phyloP scores from a whole-genome alignment of 2,329 filamentous ascomycete species.

The Fusarium nygamai region DNA sequence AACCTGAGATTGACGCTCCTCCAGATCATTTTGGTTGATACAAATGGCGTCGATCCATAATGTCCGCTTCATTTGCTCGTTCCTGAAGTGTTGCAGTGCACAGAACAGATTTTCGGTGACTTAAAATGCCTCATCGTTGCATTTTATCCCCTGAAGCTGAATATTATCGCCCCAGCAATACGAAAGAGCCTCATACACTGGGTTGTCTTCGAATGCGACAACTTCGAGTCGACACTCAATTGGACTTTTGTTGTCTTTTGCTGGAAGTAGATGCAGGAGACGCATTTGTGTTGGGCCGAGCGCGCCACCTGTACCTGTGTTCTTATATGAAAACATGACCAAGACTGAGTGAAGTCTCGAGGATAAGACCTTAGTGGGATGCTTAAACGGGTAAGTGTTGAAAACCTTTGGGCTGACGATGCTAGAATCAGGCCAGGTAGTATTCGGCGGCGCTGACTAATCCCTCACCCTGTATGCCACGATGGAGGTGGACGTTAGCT shows the following conservation, averaged over 20 bases:
- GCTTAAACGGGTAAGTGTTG: neutral
- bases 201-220: neutral
- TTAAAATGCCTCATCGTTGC: neutral
- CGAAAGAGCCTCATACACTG: neutral
- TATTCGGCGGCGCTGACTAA: neutral
- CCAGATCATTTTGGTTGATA: neutral
- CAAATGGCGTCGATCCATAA: neutral
- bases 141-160: neutral
- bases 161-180: neutral
- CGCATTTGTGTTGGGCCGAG: neutral
- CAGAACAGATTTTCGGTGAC: neutral
- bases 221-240: neutral
- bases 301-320: neutral
- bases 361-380: too few relatives aligned
- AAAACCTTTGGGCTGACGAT: rapidly evolving
- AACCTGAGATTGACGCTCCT: neutral
- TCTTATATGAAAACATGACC: neutral
- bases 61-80: rapidly evolving
- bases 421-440: neutral
- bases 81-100: neutral
- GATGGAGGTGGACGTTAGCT: neutral
- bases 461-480: neutral
- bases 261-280: neutral
- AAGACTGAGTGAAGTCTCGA: too few relatives aligned
- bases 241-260: rapidly evolving